phyloP scores from a whole-genome alignment of 2,329 filamentous ascomycete genomes.

The Aureobasidium sp. region DNA sequence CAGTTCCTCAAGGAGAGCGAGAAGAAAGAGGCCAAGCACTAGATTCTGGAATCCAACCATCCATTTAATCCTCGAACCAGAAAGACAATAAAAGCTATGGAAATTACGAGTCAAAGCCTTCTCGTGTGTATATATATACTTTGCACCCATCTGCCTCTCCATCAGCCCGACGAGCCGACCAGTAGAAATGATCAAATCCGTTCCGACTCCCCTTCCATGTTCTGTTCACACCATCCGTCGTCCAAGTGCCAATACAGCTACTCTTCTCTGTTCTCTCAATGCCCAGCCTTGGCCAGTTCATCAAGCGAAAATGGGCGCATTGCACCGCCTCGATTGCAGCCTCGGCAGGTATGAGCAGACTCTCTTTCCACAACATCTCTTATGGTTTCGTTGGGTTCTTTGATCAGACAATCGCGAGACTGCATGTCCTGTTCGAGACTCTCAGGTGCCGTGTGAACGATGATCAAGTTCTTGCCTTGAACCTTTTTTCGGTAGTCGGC shows the following conservation, averaged over 20 bases:
- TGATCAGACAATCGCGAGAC: too few species aligned
- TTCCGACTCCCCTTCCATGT: neutral
- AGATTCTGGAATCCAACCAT: neutral
- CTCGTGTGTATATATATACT: slow-evolving; percentile 14
- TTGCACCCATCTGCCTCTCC: slow-evolving; percentile 2
- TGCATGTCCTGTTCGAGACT: too few species aligned
- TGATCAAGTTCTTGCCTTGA: too few species aligned
- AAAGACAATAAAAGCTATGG: slow-evolving; percentile 14
- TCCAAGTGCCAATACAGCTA: neutral
- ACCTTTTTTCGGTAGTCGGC: too few species aligned
- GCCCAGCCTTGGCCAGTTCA: too few species aligned
- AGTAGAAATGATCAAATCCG: slow-evolving; percentile 6
- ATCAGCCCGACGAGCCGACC: neutral
- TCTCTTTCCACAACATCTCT: too few species aligned
- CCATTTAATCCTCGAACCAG: neutral
- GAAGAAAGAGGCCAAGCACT: slow-evolving; percentile 16
- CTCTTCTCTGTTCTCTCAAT: neutral
- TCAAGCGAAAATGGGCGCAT: too few species aligned
- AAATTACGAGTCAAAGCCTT: slow-evolving; percentile 13
- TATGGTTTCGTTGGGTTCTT: too few species aligned
- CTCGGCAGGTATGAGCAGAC: too few species aligned
- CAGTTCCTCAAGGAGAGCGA: slow-evolving; percentile 16
- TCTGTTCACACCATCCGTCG: neutral
- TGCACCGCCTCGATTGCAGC: too few species aligned
- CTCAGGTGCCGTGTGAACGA: too few species aligned